Percentiles rank a stretch among this genome's conserved stretches.
These are phyloP conservation scores for Penstemon barbatus DNA, from an alignment of 257 asterid genomes.

Conservation along the genomic window DNA sequence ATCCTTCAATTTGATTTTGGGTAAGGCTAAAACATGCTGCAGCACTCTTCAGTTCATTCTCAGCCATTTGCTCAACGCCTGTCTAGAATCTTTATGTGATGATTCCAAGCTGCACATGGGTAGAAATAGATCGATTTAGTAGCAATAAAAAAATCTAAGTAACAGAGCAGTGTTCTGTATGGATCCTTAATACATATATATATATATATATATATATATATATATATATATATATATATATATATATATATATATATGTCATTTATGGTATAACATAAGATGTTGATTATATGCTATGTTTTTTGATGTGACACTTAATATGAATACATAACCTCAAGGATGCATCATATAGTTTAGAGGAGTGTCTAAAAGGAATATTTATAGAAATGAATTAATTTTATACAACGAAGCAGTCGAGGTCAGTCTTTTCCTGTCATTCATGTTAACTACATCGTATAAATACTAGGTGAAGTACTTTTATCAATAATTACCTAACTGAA, in stretches of 20 bases:
- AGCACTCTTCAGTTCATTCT: conserved; percentile 75
- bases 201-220: too few species aligned
- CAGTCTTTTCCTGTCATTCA: neutral
- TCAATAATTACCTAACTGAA: neutral
- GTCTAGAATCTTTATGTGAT: conserved; percentile 59
- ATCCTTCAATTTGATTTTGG: conserved; percentile 24
- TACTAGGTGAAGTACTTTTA: too few species aligned
- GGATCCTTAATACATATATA: neutral
- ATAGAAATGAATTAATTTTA: neutral
- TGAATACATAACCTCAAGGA: conserved; percentile 15
- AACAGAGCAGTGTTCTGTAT: neutral
- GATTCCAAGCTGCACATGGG: conserved; percentile 66
- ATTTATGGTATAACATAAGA: conserved; percentile 13
- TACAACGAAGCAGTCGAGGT: too few species aligned
- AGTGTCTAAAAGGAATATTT: neutral
- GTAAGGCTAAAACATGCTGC: conserved; percentile 87
- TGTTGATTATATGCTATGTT: conserved; percentile 7
- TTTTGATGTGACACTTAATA: neutral
- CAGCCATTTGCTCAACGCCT: conserved; percentile 66
- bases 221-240: too few species aligned
- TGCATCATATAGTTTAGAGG: conserved; percentile 1
- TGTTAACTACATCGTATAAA: conserved; percentile 12
- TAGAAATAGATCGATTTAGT: neutral
- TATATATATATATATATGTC: too few species aligned
- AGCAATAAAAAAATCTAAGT: too few species aligned